Evolutionary conservation across 2,329 filamentous ascomycete genomes (phyloP), one percentile per base, ranked within the genome.

Genomic region (Trichoderma endophyticum): DNA sequence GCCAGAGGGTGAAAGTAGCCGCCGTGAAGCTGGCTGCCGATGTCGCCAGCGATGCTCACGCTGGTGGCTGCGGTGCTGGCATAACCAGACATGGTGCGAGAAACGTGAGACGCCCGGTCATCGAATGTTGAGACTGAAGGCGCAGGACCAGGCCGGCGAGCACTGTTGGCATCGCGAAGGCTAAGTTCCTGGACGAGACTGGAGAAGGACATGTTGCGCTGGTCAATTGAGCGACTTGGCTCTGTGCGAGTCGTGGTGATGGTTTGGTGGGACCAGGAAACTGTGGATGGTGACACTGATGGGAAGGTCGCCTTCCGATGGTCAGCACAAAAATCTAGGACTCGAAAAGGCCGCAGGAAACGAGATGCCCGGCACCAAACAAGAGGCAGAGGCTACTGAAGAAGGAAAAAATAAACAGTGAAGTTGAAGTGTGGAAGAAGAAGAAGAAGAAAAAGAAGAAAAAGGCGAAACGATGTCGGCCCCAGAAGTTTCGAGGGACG

Each of bases 1-100:
- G 92, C 91, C 71, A 96, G 86, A 61, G 93, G 92, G 77, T 96
- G 93, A 77, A 90, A 91, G 82, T 95, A 95, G 72, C 93, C 93
- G 68, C 92, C 91, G 79, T 96, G 93, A 56, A 95, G 87, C 82
- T 95, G 93, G 81, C 92, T 95, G 15, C 91, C 91, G 76, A 96
- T 95, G 77, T 95, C 92, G 68, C 89, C 89, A 2, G 89, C 84
- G 76, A 91, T 91, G 86, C 89, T 91, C 74, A 91, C 89, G 79
- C 89, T 91, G 32, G 89, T 91, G 59, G 89, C 89, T 70, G 88
- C 83, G 15, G 89, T 91, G 84, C 89, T 91, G 74, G 89, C 82
- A 78, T 91, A 91, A 18, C 67, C 67, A 24, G 89, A 91, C 85
- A 88, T 89, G 77, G 88, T 88, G 70, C 87, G 84, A 26, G 89